Evolutionary conservation across 179 eudicot species (phyloP).

Genomic region (Beta lomatogona): DNA sequence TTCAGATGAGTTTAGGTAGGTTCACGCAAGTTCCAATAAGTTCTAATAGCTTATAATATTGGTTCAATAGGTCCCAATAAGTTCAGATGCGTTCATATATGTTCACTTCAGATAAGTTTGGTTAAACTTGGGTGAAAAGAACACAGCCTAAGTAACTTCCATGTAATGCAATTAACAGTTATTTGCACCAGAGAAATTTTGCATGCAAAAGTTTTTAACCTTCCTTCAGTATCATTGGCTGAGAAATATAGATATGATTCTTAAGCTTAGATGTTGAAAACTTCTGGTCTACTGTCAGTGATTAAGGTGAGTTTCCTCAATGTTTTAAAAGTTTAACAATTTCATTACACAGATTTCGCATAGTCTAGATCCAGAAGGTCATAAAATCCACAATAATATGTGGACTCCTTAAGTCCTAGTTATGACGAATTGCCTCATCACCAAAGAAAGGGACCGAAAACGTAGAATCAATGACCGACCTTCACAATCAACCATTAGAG

Average conservation of each 20-base stretch:
- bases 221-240: neutral
- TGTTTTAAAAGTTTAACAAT: no score
- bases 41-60: no score
- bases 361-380: slow-evolving; percentile 7
- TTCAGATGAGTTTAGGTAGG: no score
- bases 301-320: neutral
- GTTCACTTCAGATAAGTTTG: no score
- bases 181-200: neutral
- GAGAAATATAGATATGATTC: neutral
- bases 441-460: slow-evolving; percentile 8
- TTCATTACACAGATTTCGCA: neutral
- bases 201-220: neutral
- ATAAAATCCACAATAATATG: neutral
- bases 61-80: no score
- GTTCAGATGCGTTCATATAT: no score
- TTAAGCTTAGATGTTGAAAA: neutral
- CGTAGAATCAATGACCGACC: slow-evolving; percentile 13
- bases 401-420: neutral
- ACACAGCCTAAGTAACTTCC: no score
- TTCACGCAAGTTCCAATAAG: no score
- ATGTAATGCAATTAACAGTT: neutral
- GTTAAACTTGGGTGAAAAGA: no score
- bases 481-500: slow-evolving; percentile 21
- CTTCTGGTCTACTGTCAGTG: neutral
- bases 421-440: slow-evolving; percentile 11